These are phyloP conservation scores for Aphanocladium album DNA, from an alignment of 2,329 filamentous ascomycete species.

Conservation along the genomic window DNA sequence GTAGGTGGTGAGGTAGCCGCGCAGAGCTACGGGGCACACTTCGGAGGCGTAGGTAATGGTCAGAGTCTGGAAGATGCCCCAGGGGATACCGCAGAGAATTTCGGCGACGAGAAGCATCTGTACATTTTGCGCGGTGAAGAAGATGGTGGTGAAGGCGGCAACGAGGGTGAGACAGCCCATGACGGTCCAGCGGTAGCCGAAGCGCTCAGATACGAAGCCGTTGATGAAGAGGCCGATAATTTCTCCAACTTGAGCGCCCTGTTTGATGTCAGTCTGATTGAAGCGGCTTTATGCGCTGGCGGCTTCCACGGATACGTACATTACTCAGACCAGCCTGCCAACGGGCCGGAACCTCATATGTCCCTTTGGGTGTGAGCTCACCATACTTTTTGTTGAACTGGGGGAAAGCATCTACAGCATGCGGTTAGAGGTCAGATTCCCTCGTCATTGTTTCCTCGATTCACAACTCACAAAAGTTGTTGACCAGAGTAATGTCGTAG, in stretches of 20 bases:
- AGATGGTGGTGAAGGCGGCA: slow-evolving; percentile 55
- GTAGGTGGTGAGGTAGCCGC: slow-evolving; percentile 68
- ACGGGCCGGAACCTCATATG: slow-evolving; percentile 51
- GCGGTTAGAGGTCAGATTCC: neutral
- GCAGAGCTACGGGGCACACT: slow-evolving; percentile 66
- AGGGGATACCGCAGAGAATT: slow-evolving; percentile 58
- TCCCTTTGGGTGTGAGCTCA: slow-evolving; percentile 23
- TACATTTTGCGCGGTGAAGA: slow-evolving; percentile 60
- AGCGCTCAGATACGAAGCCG: slow-evolving; percentile 60
- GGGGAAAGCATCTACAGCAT: slow-evolving; percentile 42
- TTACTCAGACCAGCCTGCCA: slow-evolving; percentile 61
- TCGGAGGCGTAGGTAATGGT: slow-evolving; percentile 65
- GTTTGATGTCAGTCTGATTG: slow-evolving; percentile 20
- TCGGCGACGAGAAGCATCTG: slow-evolving; percentile 55
- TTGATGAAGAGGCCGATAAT: slow-evolving; percentile 63
- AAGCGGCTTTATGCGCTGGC: too few species aligned
- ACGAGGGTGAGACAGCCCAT: slow-evolving; percentile 51
- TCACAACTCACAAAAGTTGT: slow-evolving; percentile 61
- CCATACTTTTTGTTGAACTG: slow-evolving; percentile 57
- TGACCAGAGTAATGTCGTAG: slow-evolving; percentile 76
- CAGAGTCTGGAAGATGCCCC: slow-evolving; percentile 55
- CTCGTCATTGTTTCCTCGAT: neutral
- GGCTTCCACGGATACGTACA: slow-evolving; percentile 22
- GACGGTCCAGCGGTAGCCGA: slow-evolving; percentile 62
- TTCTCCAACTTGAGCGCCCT: slow-evolving; percentile 55